These are phyloP conservation scores for Amylocarpus encephaloides DNA, from an alignment of 2,329 filamentous ascomycete species.

Conservation along the genomic window DNA sequence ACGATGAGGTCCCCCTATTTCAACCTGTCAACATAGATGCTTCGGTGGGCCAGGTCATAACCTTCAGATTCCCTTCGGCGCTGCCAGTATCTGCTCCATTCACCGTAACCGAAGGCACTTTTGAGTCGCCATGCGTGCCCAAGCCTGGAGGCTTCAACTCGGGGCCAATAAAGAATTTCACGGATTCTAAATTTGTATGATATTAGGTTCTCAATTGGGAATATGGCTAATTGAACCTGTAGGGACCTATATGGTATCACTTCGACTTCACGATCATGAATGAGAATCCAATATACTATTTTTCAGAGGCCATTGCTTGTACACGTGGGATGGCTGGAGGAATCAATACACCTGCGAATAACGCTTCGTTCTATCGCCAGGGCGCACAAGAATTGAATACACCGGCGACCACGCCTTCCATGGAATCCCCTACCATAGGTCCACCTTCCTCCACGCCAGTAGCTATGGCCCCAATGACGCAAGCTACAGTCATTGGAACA, in stretches of 20 bases:
- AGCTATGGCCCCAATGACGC: not conserved
- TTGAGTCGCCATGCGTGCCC: not conserved
- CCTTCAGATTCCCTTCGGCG: not conserved
- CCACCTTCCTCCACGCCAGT: not conserved
- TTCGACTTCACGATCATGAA: not conserved
- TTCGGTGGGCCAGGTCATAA: not conserved
- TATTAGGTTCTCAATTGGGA: not conserved
- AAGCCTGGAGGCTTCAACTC: not conserved
- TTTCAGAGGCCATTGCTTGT: not conserved
- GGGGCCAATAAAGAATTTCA: not conserved
- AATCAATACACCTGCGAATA: not conserved
- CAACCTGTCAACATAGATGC: not conserved
- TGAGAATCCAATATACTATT: slow-evolving; percentile 1
- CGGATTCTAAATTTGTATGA: no score
- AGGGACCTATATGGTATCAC: not conserved
- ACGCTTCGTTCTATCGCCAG: not conserved
- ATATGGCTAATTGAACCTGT: not conserved
- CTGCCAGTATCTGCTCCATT: not conserved
- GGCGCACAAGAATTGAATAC: not conserved
- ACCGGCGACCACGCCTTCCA: not conserved
- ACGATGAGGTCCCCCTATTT: not conserved
- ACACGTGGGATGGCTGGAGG: slow-evolving; percentile 1
- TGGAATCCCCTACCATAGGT: not conserved
- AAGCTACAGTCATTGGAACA: not conserved
- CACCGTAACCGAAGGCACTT: not conserved